A percentile compares a stretch with the other conserved stretches of the same genome.
phyloP scores from a whole-genome alignment of 345 rosid genomes.

The Capsella bursapastoris region DNA sequence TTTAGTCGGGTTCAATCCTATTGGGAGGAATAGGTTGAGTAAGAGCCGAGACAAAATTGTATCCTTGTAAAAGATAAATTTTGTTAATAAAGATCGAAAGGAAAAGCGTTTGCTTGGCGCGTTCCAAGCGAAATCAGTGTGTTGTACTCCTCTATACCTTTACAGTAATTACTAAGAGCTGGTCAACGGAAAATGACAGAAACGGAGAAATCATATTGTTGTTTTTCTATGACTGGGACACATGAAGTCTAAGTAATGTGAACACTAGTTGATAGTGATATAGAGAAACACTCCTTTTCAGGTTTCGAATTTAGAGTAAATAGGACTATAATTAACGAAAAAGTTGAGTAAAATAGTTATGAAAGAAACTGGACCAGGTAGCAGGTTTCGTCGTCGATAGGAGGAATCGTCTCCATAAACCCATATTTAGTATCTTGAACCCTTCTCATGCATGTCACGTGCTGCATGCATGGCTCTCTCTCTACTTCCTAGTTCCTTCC shows the following conservation, averaged over 20 bases:
- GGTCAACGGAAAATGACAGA: not conserved
- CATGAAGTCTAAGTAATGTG: slow-evolving; percentile 6
- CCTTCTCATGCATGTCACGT: slow-evolving; percentile 39
- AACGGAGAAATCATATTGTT: not conserved
- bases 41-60: no score
- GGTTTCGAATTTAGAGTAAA: slow-evolving; percentile 20
- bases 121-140: no score
- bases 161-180: not conserved
- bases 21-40: no score
- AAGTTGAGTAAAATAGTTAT: not conserved
- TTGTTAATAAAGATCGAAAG: no score
- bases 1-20: no score
- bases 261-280: not conserved
- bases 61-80: no score
- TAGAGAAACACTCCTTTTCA: slow-evolving; percentile 19
- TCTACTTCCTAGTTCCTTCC: not conserved
- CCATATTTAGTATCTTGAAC: slow-evolving; percentile 32
- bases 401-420: slow-evolving; percentile 28
- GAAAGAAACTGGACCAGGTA: slow-evolving; percentile 43
- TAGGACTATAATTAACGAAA: not conserved
- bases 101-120: no score
- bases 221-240: not conserved
- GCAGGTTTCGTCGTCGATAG: slow-evolving; percentile 32
- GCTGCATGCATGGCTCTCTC: not conserved
- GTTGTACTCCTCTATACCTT: no score